Base-by-base conservation (phyloP, 2,329 filamentous ascomycete species). In the Aureobasidium sp. region DNA sequence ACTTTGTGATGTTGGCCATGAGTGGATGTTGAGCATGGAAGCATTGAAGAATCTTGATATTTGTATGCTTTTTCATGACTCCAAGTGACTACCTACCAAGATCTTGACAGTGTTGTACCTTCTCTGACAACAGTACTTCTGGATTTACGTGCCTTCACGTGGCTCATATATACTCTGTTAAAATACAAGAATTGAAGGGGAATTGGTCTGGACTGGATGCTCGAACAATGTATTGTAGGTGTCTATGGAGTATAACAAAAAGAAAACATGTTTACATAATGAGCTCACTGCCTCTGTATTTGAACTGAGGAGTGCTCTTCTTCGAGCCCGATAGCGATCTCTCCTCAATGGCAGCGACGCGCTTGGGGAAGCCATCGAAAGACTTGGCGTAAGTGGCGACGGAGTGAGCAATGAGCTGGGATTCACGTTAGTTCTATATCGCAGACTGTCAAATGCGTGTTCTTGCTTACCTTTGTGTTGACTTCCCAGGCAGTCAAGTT, bases 311-410 rank as follows among this genome's bases (percentile, higher is more conserved):
- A 7, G 27, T 44, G 47, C 27, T 36, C 39, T 52, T 53, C 47
- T 34, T 45, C 25, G 29, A 44, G 6, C 11, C 44, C 30, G 8
- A 6, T 7, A 44, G n/a, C 15, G 37, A 44, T 52, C 48, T 36
- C 36, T 53, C 39, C 6, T 39, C 36, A 34, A 39, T 13, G 16
- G 16, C 21, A 30, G 45, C 36, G 6, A 29, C 44, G 25, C 59
- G 49, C 36, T 62, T 50, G 16, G 59, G 59, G 50, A 88, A 88
- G 10, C 80, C 83, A 8, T 86, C 76, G 65, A 89, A 84, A 0
- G 85, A 87, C 6, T 76, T 69, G 11, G 86, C 86, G 67, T 83
- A 90, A 0, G 83, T 86, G 1, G 86, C 87, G 16, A 89, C 82
- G 0, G 84, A 86, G 73, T 88, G 85, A 3, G 87, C 87, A 66